Conservation (phyloP, 2,329 filamentous ascomycete species). For the Sporothrix phasma region DNA sequence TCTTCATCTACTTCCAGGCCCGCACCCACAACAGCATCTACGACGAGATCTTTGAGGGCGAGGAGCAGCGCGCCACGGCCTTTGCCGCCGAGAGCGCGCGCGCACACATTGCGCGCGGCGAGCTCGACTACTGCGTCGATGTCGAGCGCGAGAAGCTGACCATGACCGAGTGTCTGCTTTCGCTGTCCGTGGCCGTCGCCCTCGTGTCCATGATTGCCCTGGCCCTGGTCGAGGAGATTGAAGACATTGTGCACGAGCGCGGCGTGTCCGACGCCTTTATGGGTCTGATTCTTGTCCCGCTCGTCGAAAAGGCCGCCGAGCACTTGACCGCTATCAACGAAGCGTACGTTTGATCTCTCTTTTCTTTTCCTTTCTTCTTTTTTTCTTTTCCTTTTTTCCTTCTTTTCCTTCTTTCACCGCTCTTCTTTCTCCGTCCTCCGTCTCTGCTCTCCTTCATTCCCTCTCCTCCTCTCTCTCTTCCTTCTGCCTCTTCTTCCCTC, state of each 20-base stretch:
- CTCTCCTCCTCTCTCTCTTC: background rate
- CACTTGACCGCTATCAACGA: constrained; percentile 78
- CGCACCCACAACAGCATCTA: constrained; percentile 68
- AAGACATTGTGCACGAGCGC: constrained; percentile 39
- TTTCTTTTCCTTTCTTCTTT: background rate
- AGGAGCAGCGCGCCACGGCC: constrained; percentile 53
- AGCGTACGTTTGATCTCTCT: constrained; percentile 33
- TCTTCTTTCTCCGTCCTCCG: too few species aligned
- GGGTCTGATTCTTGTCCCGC: constrained; percentile 66
- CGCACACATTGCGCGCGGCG: constrained; percentile 3
- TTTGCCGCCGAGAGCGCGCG: background rate
- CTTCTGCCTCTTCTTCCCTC: background rate
- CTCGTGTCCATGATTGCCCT: constrained; percentile 67
- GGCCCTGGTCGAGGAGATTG: constrained; percentile 63
- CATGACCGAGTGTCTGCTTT: constrained; percentile 59
- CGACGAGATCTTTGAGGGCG: constrained; percentile 60
- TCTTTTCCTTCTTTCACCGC: too few species aligned
- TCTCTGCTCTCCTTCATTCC: background rate
- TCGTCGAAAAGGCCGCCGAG: constrained; percentile 81
- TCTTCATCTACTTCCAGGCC: constrained; percentile 65
- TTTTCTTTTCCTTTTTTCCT: background rate
- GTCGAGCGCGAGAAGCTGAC: constrained; percentile 59
- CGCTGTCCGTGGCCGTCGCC: constrained; percentile 52
- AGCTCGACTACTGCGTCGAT: constrained; percentile 37
- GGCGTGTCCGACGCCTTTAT: constrained; percentile 44